These are phyloP conservation scores for Linnemannia exigua DNA, from an alignment of 192 early-diverging fungal genomes.

Conservation along the genomic window DNA sequence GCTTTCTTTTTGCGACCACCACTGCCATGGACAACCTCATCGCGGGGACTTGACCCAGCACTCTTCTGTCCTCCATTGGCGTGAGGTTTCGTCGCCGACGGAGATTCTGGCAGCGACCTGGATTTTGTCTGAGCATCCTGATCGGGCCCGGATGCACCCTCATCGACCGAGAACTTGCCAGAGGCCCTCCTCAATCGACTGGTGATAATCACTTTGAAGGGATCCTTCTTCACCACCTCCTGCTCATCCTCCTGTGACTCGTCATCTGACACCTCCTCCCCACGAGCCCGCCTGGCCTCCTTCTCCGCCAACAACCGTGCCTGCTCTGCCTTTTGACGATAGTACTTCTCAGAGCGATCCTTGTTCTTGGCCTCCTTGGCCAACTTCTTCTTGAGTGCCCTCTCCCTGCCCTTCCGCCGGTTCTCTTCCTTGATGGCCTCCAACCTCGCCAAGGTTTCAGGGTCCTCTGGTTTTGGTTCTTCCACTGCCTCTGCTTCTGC, in stretches of 20 bases:
- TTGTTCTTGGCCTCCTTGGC: not conserved
- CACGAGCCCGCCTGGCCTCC: conserved; percentile 9
- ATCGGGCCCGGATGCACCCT: not conserved
- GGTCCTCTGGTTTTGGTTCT: not conserved
- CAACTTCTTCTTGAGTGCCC: conserved; percentile 15
- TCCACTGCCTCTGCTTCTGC: no score
- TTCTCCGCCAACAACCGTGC: not conserved
- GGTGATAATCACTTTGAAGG: not conserved
- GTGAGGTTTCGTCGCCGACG: not conserved
- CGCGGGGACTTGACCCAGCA: not conserved
- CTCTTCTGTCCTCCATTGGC: not conserved
- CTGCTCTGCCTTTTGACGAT: conserved; percentile 12
- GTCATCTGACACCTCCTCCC: not conserved
- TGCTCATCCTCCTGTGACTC: not conserved
- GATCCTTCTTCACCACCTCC: not conserved
- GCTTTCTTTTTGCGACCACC: not conserved
- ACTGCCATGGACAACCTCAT: not conserved
- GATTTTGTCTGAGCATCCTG: not conserved
- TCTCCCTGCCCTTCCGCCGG: not conserved
- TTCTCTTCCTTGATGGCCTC: conserved; percentile 18
- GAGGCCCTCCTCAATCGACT: not conserved
- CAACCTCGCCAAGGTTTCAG: not conserved
- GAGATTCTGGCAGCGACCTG: not conserved
- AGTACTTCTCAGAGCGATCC: not conserved
- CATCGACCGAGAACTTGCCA: not conserved